These are phyloP conservation scores for Priceomyces melissophilus DNA, from an alignment of 805 yeast species.

Conservation along the genomic window DNA sequence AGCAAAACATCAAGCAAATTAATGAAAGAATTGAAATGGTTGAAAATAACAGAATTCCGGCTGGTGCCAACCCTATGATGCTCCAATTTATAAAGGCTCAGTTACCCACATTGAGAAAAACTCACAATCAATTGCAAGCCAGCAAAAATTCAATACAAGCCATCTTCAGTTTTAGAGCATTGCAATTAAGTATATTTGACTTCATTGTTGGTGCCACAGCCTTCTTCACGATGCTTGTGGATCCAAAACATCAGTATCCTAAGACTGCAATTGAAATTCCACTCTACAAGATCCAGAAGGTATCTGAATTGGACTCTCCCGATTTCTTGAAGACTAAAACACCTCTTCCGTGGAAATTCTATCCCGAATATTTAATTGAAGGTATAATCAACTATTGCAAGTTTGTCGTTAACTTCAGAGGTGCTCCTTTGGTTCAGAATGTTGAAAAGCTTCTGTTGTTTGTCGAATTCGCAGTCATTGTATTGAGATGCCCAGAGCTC, in stretches of 20 bases:
- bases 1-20: slow-evolving; percentile 45
- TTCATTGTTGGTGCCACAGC: slow-evolving; percentile 73
- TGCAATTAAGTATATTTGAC: slow-evolving; percentile 70
- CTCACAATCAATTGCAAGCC: slow-evolving; percentile 36
- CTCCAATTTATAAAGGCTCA: slow-evolving; percentile 30
- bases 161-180: slow-evolving; percentile 51
- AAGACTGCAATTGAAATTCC: slow-evolving; percentile 46
- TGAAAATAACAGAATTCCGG: slow-evolving; percentile 28
- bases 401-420: slow-evolving; percentile 52
- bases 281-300: slow-evolving; percentile 53
- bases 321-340: slow-evolving; percentile 63
- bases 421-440: slow-evolving; percentile 55
- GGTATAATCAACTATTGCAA: slow-evolving; percentile 72
- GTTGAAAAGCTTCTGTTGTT: slow-evolving; percentile 51
- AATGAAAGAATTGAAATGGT: slow-evolving; percentile 48
- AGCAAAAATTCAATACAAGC: slow-evolving; percentile 59
- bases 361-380: slow-evolving; percentile 83
- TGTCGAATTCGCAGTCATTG: slow-evolving; percentile 67
- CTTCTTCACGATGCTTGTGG: slow-evolving; percentile 68
- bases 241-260: slow-evolving; percentile 69
- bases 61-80: slow-evolving; percentile 25
- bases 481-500: slow-evolving; percentile 79
- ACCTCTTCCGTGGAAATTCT: slow-evolving; percentile 74
- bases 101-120: slow-evolving; percentile 44
- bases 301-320: slow-evolving; percentile 71